Conservation (phyloP, 768 basidiomycete species). For the Dacryopinax spathularia region DNA sequence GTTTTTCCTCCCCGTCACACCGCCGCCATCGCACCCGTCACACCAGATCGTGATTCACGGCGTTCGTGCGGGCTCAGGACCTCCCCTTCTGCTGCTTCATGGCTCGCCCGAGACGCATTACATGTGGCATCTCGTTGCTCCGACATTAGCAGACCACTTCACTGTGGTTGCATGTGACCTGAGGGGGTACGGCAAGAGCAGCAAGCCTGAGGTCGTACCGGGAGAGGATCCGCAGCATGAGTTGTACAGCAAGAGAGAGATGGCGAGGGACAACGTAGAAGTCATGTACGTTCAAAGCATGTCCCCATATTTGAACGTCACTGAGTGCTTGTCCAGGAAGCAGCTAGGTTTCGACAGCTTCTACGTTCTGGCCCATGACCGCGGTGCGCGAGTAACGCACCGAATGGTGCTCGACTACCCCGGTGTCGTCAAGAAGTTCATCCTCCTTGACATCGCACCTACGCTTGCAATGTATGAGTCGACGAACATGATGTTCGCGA, state of each 20-base stretch:
- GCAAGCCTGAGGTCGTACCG: conserved; percentile 16
- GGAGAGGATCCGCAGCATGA: conserved; percentile 12
- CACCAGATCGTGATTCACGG: not conserved
- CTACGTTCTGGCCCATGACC: conserved; percentile 20
- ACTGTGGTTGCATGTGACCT: conserved; percentile 18
- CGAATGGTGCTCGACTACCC: conserved; percentile 21
- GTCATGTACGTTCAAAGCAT: conserved; percentile 15
- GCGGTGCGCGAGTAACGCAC: conserved; percentile 22
- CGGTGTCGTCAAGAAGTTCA: conserved; percentile 14
- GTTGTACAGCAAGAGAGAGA: conserved; percentile 22
- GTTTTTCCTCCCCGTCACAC: not conserved
- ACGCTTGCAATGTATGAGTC: conserved; percentile 20
- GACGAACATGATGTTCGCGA: not conserved
- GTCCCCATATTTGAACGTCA: not conserved
- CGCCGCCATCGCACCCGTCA: not conserved
- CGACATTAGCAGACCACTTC: conserved; percentile 13
- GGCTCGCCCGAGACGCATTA: conserved; percentile 17
- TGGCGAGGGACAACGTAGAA: conserved; percentile 20
- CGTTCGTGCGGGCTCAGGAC: conserved; percentile 8
- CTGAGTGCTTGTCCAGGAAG: conserved; percentile 10
- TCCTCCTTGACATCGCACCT: conserved; percentile 23
- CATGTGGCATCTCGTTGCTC: conserved; percentile 18
- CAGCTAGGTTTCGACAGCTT: conserved; percentile 17
- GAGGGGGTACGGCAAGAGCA: conserved; percentile 19
- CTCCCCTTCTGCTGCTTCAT: conserved; percentile 15